These are phyloP conservation scores for Cyclostephanos invisitatus DNA, from an alignment of 108 stramenopile genomes.

Conservation along the genomic window DNA sequence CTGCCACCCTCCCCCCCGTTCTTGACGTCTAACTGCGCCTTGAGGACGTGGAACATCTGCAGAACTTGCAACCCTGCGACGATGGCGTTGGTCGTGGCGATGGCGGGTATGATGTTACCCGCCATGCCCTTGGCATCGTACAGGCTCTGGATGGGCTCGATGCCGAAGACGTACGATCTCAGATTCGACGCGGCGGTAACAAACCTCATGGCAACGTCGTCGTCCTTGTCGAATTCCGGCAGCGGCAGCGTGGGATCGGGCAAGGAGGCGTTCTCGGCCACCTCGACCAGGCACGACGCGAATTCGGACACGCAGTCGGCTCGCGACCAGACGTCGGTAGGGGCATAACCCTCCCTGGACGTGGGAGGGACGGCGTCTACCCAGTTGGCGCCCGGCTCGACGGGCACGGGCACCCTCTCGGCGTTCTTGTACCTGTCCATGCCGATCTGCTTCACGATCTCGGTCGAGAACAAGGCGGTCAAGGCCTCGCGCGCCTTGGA, in stretches of 20 bases:
- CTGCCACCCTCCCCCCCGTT: conserved; percentile 20
- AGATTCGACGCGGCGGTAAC: conserved; percentile 94
- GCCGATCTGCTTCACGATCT: conserved; percentile 83
- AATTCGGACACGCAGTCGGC: conserved; percentile 56
- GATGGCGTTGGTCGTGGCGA: conserved; percentile 99
- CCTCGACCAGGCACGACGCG: conserved; percentile 48
- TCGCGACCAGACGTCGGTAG: conserved; percentile 60
- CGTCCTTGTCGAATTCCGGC: conserved; percentile 94
- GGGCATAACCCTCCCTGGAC: conserved; percentile 27
- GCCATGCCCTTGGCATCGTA: conserved; percentile 98
- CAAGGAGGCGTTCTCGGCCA: conserved; percentile 45
- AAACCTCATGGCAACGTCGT: conserved; percentile 91
- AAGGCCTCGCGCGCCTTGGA: conserved; percentile 33
- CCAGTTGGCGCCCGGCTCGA: conserved; percentile 36
- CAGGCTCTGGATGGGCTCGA: conserved; percentile 78
- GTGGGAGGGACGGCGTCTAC: conserved; percentile 54
- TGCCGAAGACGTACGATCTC: conserved; percentile 87
- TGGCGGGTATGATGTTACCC: conserved; percentile 99
- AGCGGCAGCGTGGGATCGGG: conserved; percentile 17
- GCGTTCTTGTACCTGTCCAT: conserved; percentile 92
- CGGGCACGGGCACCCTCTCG: conserved; percentile 68
- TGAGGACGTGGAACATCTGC: conserved; percentile 74
- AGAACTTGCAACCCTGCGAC: conserved; percentile 90
- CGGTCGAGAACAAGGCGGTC: conserved; percentile 55
- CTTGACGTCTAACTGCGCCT: conserved; percentile 42